Base-by-base conservation (phyloP, 148 eudicot species). In the Persicaria tinctoria region DNA sequence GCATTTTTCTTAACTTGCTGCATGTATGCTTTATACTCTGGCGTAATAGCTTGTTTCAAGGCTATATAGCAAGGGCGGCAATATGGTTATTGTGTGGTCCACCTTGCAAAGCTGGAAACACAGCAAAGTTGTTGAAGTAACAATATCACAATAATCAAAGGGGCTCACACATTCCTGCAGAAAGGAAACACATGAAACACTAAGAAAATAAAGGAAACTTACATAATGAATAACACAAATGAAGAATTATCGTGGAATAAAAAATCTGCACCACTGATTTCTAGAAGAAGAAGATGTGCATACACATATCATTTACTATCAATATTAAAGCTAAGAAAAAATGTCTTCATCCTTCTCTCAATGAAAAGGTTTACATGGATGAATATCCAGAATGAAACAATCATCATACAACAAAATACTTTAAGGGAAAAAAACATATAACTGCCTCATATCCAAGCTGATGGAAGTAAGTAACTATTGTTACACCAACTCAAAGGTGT, bases 21-120 rank as follows among this genome's bases (percentile, higher is more conserved):
- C 96, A 90, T 90, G 77, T 92, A 92, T 48, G 86, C 82, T 80
- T 85, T 95, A 82, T 86, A 95, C 81, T 86, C 98, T 44, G 88
- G 88, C 46, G 97, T 87, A 81, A 89, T 86, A 53, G 88, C 93
- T 82, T 95, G 97, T 78, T 92, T 95, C 88, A 95, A 82, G 68
- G 93, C 97, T n/a, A n/a, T 79, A 95, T 80, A 51, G 98, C 98
- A 54, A 95, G 97, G 76, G 97, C 98, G 71, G 96, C 98, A 79
- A 90, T 92, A 83, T 90, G 97, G 81, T 95, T 90, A 74, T 92
- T 95, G 84, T 95, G 97, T 8, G 98, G 98, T 17, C 98, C 98
- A 75, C 98, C 98, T 81, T 95, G 98, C 80, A 95, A 76, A 11
- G 93, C 96, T 5, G 98, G 97, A 78, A 87, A 95, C 68, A 95